Evolutionary conservation across 2,329 filamentous ascomycete species (phyloP).

Genomic region (Alternaria sp.): DNA sequence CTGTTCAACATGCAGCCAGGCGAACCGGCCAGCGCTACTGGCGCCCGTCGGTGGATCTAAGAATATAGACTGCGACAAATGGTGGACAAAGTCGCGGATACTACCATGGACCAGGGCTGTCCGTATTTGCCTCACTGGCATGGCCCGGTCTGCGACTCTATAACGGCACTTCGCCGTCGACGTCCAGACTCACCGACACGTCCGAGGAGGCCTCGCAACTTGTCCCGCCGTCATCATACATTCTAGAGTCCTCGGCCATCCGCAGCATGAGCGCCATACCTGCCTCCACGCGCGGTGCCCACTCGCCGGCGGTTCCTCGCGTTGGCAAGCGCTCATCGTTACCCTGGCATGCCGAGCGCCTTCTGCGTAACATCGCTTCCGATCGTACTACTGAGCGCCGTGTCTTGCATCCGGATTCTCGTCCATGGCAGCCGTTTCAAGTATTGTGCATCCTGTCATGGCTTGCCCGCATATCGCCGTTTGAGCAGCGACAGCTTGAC

Average conservation of each 20-base stretch:
- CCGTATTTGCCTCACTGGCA: constrained; percentile 32
- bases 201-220: constrained; percentile 20
- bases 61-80: constrained; percentile 20
- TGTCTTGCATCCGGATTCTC: constrained; percentile 37
- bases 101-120: constrained; percentile 20
- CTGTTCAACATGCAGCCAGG: constrained; percentile 13
- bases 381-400: constrained; percentile 27
- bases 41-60: constrained; percentile 28
- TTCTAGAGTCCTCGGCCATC: constrained; percentile 1
- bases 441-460: constrained; percentile 22
- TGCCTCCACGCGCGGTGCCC: constrained; percentile 29
- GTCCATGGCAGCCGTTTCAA: constrained; percentile 26
- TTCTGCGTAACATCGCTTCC: constrained; percentile 35
- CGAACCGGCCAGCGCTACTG: constrained; percentile 12
- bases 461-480: constrained; percentile 23
- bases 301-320: constrained; percentile 35
- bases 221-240: constrained; percentile 21
- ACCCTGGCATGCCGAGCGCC: constrained; percentile 23
- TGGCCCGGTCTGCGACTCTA: constrained; percentile 23
- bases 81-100: constrained; percentile 14
- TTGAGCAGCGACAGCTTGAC: constrained; percentile 21
- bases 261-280: constrained; percentile 18
- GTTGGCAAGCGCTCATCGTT: constrained; percentile 25
- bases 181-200: constrained; percentile 40
- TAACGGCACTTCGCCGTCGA: constrained; percentile 21